Evolutionary conservation across 2,329 filamentous ascomycete genomes (phyloP), one percentile per base, ranked within the genome.

Genomic region (Tolypocladium guangdongense): DNA sequence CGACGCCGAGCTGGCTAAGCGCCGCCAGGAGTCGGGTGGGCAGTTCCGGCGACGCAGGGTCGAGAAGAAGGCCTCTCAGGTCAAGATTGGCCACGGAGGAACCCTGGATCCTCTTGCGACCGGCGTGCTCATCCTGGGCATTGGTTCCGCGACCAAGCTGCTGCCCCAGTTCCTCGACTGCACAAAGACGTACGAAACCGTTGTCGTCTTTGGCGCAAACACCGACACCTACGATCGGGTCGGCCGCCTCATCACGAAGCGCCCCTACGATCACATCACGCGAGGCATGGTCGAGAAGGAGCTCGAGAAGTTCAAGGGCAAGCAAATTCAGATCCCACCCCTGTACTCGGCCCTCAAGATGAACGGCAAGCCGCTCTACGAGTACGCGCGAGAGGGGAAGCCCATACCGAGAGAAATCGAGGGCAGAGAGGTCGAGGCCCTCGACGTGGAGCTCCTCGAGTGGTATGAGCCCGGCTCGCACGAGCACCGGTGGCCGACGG

Each of bases 51-150:
- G 84, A 56, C 78, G 83, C 56, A 73, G 73, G 58, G 72, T 71
- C 48, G 76, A 78, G 57, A 80, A 82, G 67, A 78, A 78, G 60
- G 74, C 78, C 1, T 67, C 85, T 6, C 82, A 88, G 57, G 86
- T 97, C 61, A 99, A 97, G 75, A 88, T 97, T 64, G 93, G 93
- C 36, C 93, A 99, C 72, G 93, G 93, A 56, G 93, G 93, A 45
- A 99, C 93, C 2, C 80, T 99, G 20, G 93, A 99, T 65, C 93
- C 93, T 30, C 79, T 96, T 63, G 93, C 93, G 10, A 96, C 91
- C 1, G 93, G 93, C 47, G 88, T 99, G 27, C 79, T 99, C 50
- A 90, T 97, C 58, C 77, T 93, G 7, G 93, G 92, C 53, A 78
- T 96, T 51, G 93, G 92, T 37, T 83, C 80, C 55, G 93, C 89